Conservation (phyloP, 371 early-diverging fungal species). For the Mortierella sp. region DNA sequence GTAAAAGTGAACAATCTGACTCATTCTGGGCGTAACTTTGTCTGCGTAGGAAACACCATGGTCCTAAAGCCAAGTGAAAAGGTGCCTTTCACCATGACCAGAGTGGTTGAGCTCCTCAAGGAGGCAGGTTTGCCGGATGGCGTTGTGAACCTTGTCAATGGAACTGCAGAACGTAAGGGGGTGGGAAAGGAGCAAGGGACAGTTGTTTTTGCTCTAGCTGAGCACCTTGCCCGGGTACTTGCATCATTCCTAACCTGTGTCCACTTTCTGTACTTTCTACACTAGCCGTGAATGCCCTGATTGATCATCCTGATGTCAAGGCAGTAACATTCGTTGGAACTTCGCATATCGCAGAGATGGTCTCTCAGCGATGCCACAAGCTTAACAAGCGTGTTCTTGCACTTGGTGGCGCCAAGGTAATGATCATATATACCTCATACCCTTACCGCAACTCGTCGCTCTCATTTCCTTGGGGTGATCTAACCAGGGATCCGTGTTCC, state of each 20-base stretch:
- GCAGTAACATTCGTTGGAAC: slow-evolving; percentile 83
- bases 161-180: slow-evolving; percentile 56
- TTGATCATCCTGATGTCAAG: slow-evolving; percentile 65
- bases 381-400: slow-evolving; percentile 73
- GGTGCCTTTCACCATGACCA: slow-evolving; percentile 77
- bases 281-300: slow-evolving; percentile 57
- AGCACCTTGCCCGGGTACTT: neutral
- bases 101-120: slow-evolving; percentile 64
- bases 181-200: neutral
- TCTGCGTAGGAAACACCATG: slow-evolving; percentile 70
- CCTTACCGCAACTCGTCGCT: neutral
- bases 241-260: neutral
- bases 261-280: neutral
- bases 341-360: slow-evolving; percentile 68
- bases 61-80: slow-evolving; percentile 82
- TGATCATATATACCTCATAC: neutral
- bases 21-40: too few relatives aligned
- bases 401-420: slow-evolving; percentile 68
- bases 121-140: slow-evolving; percentile 75
- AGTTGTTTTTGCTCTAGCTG: neutral
- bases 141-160: slow-evolving; percentile 80
- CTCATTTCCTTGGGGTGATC: neutral
- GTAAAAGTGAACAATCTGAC: too few relatives aligned
- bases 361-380: slow-evolving; percentile 58
- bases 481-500: neutral